Evolutionary conservation across 1,284 basidiomycete genomes (phyloP), one percentile per base, ranked within the genome.

Genomic region (Malassezia pachydermatis): DNA sequence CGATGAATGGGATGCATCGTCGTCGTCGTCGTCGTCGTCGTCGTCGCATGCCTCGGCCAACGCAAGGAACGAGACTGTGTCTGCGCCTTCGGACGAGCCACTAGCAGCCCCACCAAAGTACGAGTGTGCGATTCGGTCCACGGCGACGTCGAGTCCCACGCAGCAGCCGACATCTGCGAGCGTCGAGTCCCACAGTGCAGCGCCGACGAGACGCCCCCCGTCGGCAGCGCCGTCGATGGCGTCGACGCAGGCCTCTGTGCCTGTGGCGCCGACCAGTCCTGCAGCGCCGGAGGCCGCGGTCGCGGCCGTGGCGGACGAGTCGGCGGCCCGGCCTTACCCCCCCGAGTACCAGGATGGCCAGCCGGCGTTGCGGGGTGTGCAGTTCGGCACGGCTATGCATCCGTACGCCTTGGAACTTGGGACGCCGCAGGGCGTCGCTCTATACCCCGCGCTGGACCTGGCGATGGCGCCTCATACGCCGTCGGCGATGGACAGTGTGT

Each of bases 351-450:
- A 20, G 7, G 28, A 29, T 11, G 50, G 50, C n/a, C 39, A 47
- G 27, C 50, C 50, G 25, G 50, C 50, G 19, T 32, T 52, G 30
- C 41, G 43, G 2, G 45, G 44, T 28, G 50, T 52, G 11, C 50
- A 52, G 34, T 52, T 52, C 17, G 50, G 50, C 5, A 34, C 25
- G 9, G 45, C 50, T 4, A 22, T 16, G 22, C 16, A 44, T 32
- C 29, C 45, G 10, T 37, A 34, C 20, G 24, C 38, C 7, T 14
- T 43, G 1, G 44, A 38, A 29, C 41, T 52, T 16, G 24, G 24
- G 10, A 24, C 39, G n/a, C 49, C 49, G 29, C 14, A 29, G 10
- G 38, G 20, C 2, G 36, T 25, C 14, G 30, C 17, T 14, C 25
- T 51, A 29, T 51, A 36, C 33, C 43, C 43, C 14, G 22, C 36